phyloP scores from a whole-genome alignment of 192 early-diverging fungal genomes.

The Podila epicladia region DNA sequence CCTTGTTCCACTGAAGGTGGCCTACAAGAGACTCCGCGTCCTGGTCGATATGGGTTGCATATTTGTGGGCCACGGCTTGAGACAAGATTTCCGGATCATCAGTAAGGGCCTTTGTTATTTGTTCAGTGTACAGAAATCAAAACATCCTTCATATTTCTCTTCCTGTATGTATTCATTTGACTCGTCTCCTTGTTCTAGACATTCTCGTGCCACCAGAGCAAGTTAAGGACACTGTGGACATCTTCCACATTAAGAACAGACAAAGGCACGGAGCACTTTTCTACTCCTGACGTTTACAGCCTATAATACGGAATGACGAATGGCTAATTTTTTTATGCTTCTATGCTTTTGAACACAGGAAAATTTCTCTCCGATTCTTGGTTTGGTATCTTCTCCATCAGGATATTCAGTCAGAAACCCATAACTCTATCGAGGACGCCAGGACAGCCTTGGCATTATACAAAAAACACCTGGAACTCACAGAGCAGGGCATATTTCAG shows the following conservation, averaged over 20 bases:
- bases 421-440: constrained; percentile 96
- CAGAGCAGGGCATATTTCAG: constrained; percentile 72
- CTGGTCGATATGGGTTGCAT: constrained; percentile 91
- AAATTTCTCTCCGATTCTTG: constrained; percentile 91
- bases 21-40: constrained; percentile 90
- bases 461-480: constrained; percentile 79
- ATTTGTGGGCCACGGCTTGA: constrained; percentile 95
- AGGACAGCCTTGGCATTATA: constrained; percentile 86
- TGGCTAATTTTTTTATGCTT: neutral
- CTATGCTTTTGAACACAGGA: constrained; percentile 51
- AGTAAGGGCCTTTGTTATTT: constrained; percentile 62
- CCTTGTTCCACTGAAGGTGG: constrained; percentile 91
- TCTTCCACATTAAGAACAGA: constrained; percentile 85
- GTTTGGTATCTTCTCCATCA: constrained; percentile 87
- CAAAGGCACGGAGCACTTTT: constrained; percentile 62
- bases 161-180: neutral
- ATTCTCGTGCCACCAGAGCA: constrained; percentile 86
- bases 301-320: neutral
- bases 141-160: neutral
- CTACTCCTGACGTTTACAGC: neutral
- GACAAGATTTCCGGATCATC: constrained; percentile 95
- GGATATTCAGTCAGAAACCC: constrained; percentile 89
- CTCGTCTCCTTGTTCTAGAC: constrained; percentile 56
- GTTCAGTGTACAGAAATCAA: neutral
- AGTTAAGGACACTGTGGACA: constrained; percentile 94